Evolutionary conservation across 2,329 filamentous ascomycete genomes (phyloP).

Genomic region (Pseudogymnoascus sp.): DNA sequence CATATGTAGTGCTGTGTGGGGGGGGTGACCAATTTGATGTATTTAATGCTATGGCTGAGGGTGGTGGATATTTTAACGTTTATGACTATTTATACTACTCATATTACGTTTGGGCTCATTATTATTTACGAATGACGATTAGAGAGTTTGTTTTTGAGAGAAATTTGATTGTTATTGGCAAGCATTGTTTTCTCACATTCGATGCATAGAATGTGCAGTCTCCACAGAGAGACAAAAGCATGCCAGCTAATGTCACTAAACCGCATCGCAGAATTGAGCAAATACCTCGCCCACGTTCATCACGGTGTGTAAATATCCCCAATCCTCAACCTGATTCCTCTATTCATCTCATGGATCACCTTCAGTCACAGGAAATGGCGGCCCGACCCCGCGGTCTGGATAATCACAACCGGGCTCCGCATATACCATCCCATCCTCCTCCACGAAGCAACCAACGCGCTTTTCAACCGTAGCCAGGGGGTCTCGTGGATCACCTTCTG

Average conservation of each 20-base stretch:
- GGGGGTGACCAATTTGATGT: neutral
- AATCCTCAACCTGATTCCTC: conserved; percentile 58
- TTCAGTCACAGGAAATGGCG: conserved; percentile 29
- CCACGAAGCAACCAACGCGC: neutral
- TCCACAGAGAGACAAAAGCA: neutral
- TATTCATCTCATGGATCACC: conserved; percentile 47
- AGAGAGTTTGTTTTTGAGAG: neutral
- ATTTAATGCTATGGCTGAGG: neutral
- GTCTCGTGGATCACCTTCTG: too few species aligned
- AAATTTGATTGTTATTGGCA: neutral
- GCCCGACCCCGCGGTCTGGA: neutral
- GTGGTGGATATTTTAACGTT: neutral
- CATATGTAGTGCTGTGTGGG: neutral
- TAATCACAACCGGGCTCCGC: neutral
- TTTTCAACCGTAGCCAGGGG: neutral
- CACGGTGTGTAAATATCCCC: conserved; percentile 59
- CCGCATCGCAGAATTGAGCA: neutral
- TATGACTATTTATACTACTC: neutral
- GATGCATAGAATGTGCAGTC: neutral
- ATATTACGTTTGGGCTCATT: neutral
- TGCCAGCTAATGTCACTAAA: neutral
- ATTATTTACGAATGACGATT: neutral
- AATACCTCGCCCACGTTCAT: conserved; percentile 60
- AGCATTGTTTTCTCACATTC: neutral
- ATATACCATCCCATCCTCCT: neutral